Base-by-base conservation (phyloP, 805 yeast genomes). In the Metschnikowia koreensis region DNA sequence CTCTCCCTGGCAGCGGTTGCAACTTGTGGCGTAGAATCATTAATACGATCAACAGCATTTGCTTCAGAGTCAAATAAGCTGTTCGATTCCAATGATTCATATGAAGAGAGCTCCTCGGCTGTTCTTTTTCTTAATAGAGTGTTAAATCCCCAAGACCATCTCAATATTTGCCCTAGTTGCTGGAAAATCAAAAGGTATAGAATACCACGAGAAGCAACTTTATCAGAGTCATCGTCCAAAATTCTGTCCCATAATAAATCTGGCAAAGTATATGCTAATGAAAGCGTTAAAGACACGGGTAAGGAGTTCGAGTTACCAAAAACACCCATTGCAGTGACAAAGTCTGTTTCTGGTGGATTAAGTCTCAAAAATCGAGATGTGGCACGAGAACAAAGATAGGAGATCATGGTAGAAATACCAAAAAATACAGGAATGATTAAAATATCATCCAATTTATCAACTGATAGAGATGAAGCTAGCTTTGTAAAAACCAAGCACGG, bases 281-380 rank as follows among this genome's bases (percentile, higher is more conserved):
- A 86, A 51, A 94, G 73, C 1, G 94, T 87, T 58, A 94, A 77
- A 0, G 97, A 90, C 1, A 93, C 98, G 0, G 99, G 98, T 50
- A 93, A 79, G 10, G 96, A 88, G 74, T 93, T 93, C 41, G 97
- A 89, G 70, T 93, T 94, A 48, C 97, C 98, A 70, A 93, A 93
- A 6, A 92, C 97, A 2, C 94, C 90, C 96, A 94, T 94, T 2
- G 97, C 98, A 22, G 96, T 87, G 46, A 94, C 97, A 62, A 89
- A 93, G 70, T 93, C 92, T 3, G 89, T 65, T 69, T 94, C 97
- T 12, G 88, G 82, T 45, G 74, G 81, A 60, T 87, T 87, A 60
- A 94, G 72, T 7, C 69, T 62, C 55, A 91, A 66, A 41, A 83
- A 56, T 12, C 68, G 66, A 3, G 89, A 74, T 39, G 84, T 78